A percentile compares a stretch with the other conserved stretches of the same genome.
phyloP scores from a whole-genome alignment of 2,329 filamentous ascomycete species.

The Penicillium sp. region DNA sequence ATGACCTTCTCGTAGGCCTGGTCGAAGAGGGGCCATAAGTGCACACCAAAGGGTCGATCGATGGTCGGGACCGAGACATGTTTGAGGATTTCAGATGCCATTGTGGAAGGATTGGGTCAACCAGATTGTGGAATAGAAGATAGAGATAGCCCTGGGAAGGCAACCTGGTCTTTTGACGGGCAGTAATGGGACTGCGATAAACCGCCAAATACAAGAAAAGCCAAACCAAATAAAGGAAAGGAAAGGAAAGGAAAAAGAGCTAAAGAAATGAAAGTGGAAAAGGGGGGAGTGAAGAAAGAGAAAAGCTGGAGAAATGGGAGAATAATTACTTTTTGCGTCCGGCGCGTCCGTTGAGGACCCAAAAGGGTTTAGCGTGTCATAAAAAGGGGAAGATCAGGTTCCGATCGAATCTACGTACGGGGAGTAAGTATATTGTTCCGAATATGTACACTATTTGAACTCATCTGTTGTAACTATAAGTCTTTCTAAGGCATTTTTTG shows the following conservation, averaged over 20 bases:
- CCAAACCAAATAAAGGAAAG: background rate
- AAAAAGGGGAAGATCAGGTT: slow-evolving; percentile 30
- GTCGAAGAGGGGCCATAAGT: slow-evolving; percentile 92
- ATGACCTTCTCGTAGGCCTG: slow-evolving; percentile 73
- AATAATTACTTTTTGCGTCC: slow-evolving; percentile 24
- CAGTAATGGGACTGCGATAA: background rate
- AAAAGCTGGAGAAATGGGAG: slow-evolving; percentile 13
- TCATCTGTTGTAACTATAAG: background rate
- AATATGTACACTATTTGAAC: background rate
- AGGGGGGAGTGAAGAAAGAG: slow-evolving; percentile 69
- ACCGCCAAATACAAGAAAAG: slow-evolving; percentile 43
- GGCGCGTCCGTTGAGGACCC: slow-evolving; percentile 27
- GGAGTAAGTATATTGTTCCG: background rate
- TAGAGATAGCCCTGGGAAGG: slow-evolving; percentile 1
- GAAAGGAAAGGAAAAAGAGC: slow-evolving; percentile 52
- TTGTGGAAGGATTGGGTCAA: slow-evolving; percentile 30
- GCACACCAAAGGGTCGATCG: slow-evolving; percentile 86
- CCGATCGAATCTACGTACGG: slow-evolving; percentile 8
- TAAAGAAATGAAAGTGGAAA: slow-evolving; percentile 17
- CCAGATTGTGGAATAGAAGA: background rate
- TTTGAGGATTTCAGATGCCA: slow-evolving; percentile 51
- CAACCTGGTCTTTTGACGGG: slow-evolving; percentile 1
- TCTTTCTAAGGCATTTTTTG: too few species aligned
- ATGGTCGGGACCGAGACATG: slow-evolving; percentile 69
- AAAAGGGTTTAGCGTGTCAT: slow-evolving; percentile 27